These are phyloP conservation scores for Yamadazyma sp. DNA, from an alignment of 805 yeast genomes.

Conservation along the genomic window DNA sequence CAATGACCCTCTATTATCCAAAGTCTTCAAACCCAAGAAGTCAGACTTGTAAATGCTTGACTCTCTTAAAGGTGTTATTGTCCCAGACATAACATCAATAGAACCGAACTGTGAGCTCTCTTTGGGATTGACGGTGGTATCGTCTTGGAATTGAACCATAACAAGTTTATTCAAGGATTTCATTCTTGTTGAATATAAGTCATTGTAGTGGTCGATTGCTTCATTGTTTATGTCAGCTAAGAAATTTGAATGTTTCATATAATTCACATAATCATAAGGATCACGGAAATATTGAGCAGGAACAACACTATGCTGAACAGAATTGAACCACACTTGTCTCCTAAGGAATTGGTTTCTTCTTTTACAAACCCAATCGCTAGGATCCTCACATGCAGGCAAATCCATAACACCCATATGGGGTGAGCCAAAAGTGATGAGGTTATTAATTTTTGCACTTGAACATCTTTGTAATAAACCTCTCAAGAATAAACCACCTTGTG, in stretches of 20 bases:
- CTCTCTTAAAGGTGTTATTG: slow-evolving; percentile 41
- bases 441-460: slow-evolving; percentile 35
- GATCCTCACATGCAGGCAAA: slow-evolving; percentile 53
- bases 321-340: slow-evolving; percentile 56
- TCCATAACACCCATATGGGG: slow-evolving; percentile 79
- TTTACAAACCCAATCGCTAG: slow-evolving; percentile 57
- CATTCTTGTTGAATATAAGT: slow-evolving; percentile 43
- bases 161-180: slow-evolving; percentile 49
- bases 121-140: slow-evolving; percentile 69
- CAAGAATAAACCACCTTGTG: slow-evolving; percentile 83
- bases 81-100: slow-evolving; percentile 41
- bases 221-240: slow-evolving; percentile 72
- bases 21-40: slow-evolving; percentile 53
- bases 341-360: slow-evolving; percentile 52
- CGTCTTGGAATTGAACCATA: slow-evolving; percentile 56
- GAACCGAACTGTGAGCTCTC: slow-evolving; percentile 70
- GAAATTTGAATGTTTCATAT: slow-evolving; percentile 54
- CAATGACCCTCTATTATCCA: slow-evolving; percentile 43
- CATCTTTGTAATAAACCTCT: slow-evolving; percentile 66
- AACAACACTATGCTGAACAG: slow-evolving; percentile 54
- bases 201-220: slow-evolving; percentile 23
- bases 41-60: slow-evolving; percentile 53
- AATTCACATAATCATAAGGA: slow-evolving; percentile 48
- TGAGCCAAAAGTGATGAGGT: slow-evolving; percentile 70
- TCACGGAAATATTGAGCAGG: slow-evolving; percentile 81